phyloP scores from a whole-genome alignment of 352 stramenopile genomes.

The Thalassiosira delicatula region DNA sequence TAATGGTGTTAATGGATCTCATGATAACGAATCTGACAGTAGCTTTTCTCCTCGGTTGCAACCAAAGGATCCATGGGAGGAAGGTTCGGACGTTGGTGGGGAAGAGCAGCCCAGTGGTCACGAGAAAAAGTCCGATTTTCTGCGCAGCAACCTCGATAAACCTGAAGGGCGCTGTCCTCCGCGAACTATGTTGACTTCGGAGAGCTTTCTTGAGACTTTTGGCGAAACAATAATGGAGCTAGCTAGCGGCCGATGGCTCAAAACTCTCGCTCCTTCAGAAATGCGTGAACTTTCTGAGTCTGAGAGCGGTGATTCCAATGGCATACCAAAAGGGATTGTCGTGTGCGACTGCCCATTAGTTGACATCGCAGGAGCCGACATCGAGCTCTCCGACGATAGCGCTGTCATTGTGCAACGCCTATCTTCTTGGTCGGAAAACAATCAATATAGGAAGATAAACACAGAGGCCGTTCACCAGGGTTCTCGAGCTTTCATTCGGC shows the following conservation, averaged over 20 bases:
- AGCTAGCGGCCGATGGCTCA: conserved; percentile 57
- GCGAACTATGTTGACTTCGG: conserved; percentile 67
- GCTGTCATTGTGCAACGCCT: conserved; percentile 64
- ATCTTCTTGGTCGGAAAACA: conserved; percentile 45
- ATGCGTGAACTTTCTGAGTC: background rate
- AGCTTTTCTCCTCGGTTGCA: background rate
- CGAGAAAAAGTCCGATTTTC: background rate
- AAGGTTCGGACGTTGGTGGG: background rate
- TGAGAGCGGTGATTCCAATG: conserved; percentile 8
- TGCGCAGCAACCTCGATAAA: background rate
- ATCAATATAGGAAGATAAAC: conserved; percentile 8
- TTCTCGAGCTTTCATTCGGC: conserved; percentile 42
- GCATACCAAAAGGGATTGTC: conserved; percentile 32
- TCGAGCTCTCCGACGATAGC: conserved; percentile 61
- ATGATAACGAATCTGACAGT: background rate
- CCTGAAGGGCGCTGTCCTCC: background rate
- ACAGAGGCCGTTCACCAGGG: conserved; percentile 17
- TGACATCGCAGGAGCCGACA: conserved; percentile 66
- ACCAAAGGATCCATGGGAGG: background rate
- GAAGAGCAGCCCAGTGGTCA: background rate
- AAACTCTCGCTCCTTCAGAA: conserved; percentile 20
- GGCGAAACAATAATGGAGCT: conserved; percentile 61
- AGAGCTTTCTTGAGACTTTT: conserved; percentile 72
- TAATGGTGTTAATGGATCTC: background rate
- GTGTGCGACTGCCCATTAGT: conserved; percentile 68